These are phyloP conservation scores for Aspergillus taichungensis DNA, from an alignment of 495 filamentous ascomycete species.

Conservation along the genomic window DNA sequence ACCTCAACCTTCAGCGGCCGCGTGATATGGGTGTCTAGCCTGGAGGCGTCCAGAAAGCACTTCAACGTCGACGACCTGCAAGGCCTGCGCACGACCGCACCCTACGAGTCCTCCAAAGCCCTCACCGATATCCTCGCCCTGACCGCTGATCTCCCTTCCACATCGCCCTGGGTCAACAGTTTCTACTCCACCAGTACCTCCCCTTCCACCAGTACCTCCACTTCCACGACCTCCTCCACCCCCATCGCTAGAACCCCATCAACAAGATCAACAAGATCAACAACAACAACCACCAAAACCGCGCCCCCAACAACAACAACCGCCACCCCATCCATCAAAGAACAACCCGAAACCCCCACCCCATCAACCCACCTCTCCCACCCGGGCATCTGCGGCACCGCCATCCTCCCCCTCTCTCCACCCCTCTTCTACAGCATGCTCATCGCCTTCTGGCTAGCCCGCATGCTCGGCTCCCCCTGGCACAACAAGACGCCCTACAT, in stretches of 20 bases:
- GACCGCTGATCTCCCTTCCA: constrained; percentile 59
- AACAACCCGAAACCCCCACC: neutral
- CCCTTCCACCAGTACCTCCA: no score
- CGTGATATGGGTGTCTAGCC: constrained; percentile 76
- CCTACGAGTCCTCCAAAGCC: constrained; percentile 83
- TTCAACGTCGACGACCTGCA: constrained; percentile 69
- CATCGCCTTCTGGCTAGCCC: constrained; percentile 57
- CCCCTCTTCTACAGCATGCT: constrained; percentile 58
- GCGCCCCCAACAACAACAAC: neutral
- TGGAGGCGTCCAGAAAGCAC: constrained; percentile 53
- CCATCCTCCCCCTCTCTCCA: constrained; percentile 61
- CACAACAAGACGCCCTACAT: constrained; percentile 65
- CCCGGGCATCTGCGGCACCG: constrained; percentile 77
- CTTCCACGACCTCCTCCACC: no score
- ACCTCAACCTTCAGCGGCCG: constrained; percentile 31
- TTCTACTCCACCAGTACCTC: constrained; percentile 33
- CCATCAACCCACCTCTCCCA: constrained; percentile 71
- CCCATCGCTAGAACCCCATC: no score
- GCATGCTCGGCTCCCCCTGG: constrained; percentile 82
- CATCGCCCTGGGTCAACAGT: constrained; percentile 43
- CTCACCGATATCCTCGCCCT: constrained; percentile 76
- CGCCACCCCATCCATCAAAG: neutral
- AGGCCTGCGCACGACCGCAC: constrained; percentile 45
- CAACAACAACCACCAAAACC: constrained; percentile 5
- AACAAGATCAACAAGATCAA: neutral